Evolutionary conservation across 495 filamentous ascomycete species (phyloP), one percentile per base, ranked within the genome.

Genomic region (Neurospora intermedia): DNA sequence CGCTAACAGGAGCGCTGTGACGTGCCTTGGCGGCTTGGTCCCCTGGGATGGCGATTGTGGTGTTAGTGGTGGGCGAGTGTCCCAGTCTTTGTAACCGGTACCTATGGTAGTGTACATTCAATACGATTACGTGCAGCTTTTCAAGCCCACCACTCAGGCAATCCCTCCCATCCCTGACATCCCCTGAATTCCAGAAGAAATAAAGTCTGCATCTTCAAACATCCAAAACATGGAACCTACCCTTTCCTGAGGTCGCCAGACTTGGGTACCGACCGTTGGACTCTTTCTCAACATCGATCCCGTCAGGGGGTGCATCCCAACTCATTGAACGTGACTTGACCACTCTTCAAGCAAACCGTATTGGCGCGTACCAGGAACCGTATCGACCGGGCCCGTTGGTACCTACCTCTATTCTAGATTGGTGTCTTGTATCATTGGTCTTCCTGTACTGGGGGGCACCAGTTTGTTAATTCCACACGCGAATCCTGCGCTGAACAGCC

Each of bases 1-100:
- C 71, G 18, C n/a, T 40, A 35, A 31, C 70, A 74, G 39, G 39
- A 39, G 73, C 46, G 69, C 74, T 75, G 74, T 73, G 72, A 75
- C 74, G 74, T 75, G 42, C 71, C 71, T 23, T 66, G n/a, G 69
- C 69, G 62, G 35, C 70, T 31, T 59, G 40, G 73, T 74, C 70
- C 70, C 73, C 73, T 74, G 73, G 72, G 54, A 35, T 31, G 35
- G 27, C 54, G 54, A 35, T 62, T 62, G 27, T 35, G 54, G 54
- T 62, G 54, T 23, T 20, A 23, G 20, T 54, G 43, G 10, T 27
- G 18, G 20, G 9, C 31, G 48, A 20, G 48, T 59, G 20, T 54
- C 46, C 46, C 46, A 11, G 48, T 54, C 46, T 6, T 27, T 15
- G 46, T 27, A 23, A 9, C 54, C 18, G 27, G 54, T 66, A 39